Conservation (phyloP, 2,329 filamentous ascomycete species). For the Aspergillus aculeatinus region DNA sequence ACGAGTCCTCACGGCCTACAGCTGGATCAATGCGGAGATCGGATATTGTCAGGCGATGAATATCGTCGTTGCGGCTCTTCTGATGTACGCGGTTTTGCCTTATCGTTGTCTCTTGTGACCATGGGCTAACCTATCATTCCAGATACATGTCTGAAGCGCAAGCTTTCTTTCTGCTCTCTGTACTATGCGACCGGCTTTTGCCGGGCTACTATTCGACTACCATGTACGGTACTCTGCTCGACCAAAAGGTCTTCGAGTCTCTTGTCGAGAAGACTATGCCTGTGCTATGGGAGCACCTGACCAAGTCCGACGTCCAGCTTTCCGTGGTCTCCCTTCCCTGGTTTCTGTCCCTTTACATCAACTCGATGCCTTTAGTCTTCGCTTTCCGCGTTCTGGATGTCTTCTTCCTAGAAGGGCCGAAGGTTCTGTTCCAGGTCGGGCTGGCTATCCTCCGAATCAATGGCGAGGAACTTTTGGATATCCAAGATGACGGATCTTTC, state of each 20-base stretch:
- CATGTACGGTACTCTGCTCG: constrained; percentile 96
- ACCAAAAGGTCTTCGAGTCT: constrained; percentile 96
- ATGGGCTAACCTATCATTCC: constrained; percentile 22
- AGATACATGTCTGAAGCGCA: constrained; percentile 94
- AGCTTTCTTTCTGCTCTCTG: constrained; percentile 89
- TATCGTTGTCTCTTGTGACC: not conserved
- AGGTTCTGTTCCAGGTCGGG: constrained; percentile 95
- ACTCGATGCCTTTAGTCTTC: constrained; percentile 98
- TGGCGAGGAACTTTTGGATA: constrained; percentile 90
- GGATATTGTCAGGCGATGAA: constrained; percentile 99
- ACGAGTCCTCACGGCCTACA: constrained; percentile 92
- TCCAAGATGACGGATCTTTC: constrained; percentile 90
- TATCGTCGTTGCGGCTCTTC: constrained; percentile 93
- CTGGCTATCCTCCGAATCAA: constrained; percentile 97
- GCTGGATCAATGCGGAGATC: constrained; percentile 92
- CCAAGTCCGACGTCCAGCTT: constrained; percentile 92
- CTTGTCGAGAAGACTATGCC: constrained; percentile 99
- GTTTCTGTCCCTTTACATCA: constrained; percentile 98
- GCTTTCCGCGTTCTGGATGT: constrained; percentile 95
- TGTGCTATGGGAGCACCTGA: constrained; percentile 95
- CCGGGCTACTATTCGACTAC: constrained; percentile 98
- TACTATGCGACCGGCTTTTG: constrained; percentile 86
- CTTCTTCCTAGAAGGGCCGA: constrained; percentile 96
- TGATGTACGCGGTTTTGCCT: constrained; percentile 63
- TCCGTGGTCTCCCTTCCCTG: constrained; percentile 96